Evolutionary conservation across 345 rosid genomes (phyloP).

Genomic region (Melaleuca quinquenervia): DNA sequence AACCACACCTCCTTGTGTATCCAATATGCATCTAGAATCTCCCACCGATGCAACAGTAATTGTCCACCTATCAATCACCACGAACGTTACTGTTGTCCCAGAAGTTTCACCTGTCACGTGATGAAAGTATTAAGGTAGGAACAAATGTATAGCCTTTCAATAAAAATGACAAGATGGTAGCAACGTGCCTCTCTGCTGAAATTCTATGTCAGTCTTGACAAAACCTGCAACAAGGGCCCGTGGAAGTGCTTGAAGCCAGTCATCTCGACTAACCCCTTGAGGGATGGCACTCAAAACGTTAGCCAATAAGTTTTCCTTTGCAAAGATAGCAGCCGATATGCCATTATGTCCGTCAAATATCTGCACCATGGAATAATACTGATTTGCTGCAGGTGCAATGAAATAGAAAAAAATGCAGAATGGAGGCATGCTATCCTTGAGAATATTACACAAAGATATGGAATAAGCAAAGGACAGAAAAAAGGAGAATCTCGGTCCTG

Average conservation of each 20-base stretch:
- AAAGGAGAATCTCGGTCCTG: not conserved
- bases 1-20: constrained; percentile 88
- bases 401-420: not conserved
- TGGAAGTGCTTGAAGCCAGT: constrained; percentile 99
- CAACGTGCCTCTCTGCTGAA: constrained; percentile 77
- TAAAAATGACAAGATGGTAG: not conserved
- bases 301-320: constrained; percentile 67
- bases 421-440: not conserved
- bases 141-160: not conserved
- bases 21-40: constrained; percentile 97
- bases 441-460: not conserved
- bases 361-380: constrained; percentile 20
- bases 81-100: constrained; percentile 97
- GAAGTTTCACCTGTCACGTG: constrained; percentile 76
- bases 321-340: constrained; percentile 91
- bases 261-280: constrained; percentile 56
- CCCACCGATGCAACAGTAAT: constrained; percentile 99
- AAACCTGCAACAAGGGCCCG: constrained; percentile 95
- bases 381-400: not conserved
- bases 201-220: constrained; percentile 97
- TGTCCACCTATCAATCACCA: constrained; percentile 95
- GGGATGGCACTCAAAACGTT: constrained; percentile 95
- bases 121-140: constrained; percentile 3
- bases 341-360: constrained; percentile 99
- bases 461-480: not conserved